Conservation (phyloP, 2,329 filamentous ascomycete species). For the Nemania sp. region DNA sequence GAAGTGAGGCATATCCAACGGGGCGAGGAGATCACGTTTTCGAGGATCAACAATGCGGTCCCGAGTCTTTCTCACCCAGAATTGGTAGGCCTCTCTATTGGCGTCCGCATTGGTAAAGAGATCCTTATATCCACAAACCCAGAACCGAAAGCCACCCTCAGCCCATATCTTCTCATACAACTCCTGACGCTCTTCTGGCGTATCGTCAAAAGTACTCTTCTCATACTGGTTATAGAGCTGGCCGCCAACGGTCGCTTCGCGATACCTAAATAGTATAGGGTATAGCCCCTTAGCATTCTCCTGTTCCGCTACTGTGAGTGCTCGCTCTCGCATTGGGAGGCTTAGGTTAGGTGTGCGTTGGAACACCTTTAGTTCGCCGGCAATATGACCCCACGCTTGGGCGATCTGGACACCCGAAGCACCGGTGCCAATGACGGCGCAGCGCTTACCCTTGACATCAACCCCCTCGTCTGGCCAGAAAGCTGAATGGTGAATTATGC, state of each 20-base stretch:
- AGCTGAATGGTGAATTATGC: conserved; percentile 69
- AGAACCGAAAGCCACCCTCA: conserved; percentile 66
- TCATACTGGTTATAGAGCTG: conserved; percentile 68
- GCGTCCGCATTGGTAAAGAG: conserved; percentile 58
- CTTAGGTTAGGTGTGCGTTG: conserved; percentile 76
- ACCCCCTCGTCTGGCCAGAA: conserved; percentile 70
- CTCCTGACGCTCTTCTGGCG: conserved; percentile 61
- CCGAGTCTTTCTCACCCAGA: conserved; percentile 66
- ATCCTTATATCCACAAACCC: conserved; percentile 67
- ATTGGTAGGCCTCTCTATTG: conserved; percentile 66
- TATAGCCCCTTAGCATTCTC: conserved; percentile 59
- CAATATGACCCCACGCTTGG: conserved; percentile 68
- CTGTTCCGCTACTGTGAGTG: conserved; percentile 64
- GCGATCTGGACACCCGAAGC: conserved; percentile 73
- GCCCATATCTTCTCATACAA: conserved; percentile 63
- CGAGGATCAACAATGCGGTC: conserved; percentile 62
- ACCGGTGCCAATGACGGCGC: conserved; percentile 73
- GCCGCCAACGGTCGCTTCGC: conserved; percentile 67
- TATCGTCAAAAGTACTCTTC: conserved; percentile 67
- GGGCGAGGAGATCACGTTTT: conserved; percentile 64
- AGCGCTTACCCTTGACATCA: conserved; percentile 68
- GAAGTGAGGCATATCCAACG: conserved; percentile 62
- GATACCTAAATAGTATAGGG: conserved; percentile 63
- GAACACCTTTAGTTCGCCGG: conserved; percentile 68
- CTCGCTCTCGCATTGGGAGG: conserved; percentile 68